These are phyloP conservation scores for Epichloe hybrida DNA, from an alignment of 2,329 filamentous ascomycete species.

Conservation along the genomic window DNA sequence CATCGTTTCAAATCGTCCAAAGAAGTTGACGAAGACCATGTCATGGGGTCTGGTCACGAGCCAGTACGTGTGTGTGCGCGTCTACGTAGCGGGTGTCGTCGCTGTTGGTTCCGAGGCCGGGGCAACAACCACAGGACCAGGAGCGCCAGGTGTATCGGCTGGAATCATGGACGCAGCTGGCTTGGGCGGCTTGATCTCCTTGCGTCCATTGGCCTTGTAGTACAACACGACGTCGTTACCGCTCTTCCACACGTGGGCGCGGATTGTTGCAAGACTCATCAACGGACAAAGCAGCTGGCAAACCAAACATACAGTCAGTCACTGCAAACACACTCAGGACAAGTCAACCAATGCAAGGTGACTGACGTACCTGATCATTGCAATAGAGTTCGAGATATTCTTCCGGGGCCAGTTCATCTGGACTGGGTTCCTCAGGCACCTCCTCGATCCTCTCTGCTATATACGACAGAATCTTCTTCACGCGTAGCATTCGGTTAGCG, in stretches of 20 bases:
- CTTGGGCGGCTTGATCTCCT: constrained; percentile 31
- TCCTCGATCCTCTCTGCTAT: constrained; percentile 83
- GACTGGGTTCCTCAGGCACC: constrained; percentile 43
- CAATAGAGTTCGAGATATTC: constrained; percentile 94
- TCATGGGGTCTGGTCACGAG: too few relatives aligned
- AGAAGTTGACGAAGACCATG: not conserved
- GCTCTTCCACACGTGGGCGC: constrained; percentile 86
- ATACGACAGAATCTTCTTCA: constrained; percentile 88
- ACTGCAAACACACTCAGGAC: not conserved
- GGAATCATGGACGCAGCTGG: constrained; percentile 7
- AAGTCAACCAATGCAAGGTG: not conserved
- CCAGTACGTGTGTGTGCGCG: not conserved
- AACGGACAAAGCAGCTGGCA: constrained; percentile 53
- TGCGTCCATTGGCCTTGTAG: constrained; percentile 86
- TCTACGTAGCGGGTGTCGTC: not conserved
- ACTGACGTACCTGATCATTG: constrained; percentile 62
- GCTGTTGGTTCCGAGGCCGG: constrained; percentile 8
- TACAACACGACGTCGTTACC: constrained; percentile 84
- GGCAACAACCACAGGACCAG: constrained; percentile 8
- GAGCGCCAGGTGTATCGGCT: constrained; percentile 11
- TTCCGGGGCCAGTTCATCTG: constrained; percentile 58
- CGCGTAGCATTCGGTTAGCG: constrained; percentile 89
- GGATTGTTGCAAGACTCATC: constrained; percentile 89
- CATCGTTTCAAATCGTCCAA: not conserved
- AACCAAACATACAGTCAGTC: constrained; percentile 1